Evolutionary conservation across 1,284 basidiomycete genomes (phyloP), one percentile per base, ranked within the genome.

Genomic region (Lentinula novae-zelandiae): DNA sequence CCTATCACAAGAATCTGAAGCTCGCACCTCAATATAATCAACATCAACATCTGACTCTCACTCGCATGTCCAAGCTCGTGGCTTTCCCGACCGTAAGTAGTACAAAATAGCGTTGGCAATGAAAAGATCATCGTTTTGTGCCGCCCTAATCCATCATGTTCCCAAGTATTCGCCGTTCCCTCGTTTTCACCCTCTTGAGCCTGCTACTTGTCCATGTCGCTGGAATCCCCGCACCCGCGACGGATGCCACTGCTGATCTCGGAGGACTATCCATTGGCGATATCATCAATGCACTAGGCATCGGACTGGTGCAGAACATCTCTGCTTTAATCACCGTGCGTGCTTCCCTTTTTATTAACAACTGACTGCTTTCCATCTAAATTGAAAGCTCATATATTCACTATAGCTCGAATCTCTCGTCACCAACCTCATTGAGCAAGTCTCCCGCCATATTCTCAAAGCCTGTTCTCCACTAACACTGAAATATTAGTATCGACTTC

Each of bases 261-360:
- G 64, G 61, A n/a, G 68, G 66, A 27, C 40, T 71, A 48, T 60
- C 65, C 44, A 64, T 74, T 56, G 76, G 74, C 17, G 70, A 75
- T 53, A 72, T 79, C 59, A 72, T 77, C 61, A 72, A 77, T 62
- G 58, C 68, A 8, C 60, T 79, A 13, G 69, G 70, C 5, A 33
- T 78, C n/a, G 75, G 74, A 13, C 67, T 79, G 36, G 67, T 46
- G 10, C 44, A 46, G 9, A 46, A 46, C 17, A 46, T 46, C 44
- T 20, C 44, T 46, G 44, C 44, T 22, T 27, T 46, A 46, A 46
- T 46, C n/a, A 46, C 44, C 9, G 44, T 46, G 20, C 44, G 44
- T 46, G 3, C 27, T 27, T 27, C 3, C 27, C 27, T 27, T 27
- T 27, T 27, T 27, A 27, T 27, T 0, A 27, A 27, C 27, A 27